These are phyloP conservation scores for Suillus subalutaceus DNA, from an alignment of 768 basidiomycete genomes.

Conservation along the genomic window DNA sequence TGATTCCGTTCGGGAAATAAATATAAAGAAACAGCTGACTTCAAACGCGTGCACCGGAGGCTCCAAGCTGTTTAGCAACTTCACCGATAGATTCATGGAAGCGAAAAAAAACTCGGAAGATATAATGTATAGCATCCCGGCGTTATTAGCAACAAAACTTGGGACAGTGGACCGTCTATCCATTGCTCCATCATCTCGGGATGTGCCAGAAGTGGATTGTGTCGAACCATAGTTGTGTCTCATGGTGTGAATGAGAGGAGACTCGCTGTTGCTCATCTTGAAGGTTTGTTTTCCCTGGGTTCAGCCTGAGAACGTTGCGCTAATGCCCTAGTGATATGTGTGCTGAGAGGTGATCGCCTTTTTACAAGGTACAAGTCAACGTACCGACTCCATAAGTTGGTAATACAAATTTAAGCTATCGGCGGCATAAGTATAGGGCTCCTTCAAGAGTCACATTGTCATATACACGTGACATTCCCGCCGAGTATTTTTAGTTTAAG, in stretches of 20 bases:
- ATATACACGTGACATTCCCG: background rate
- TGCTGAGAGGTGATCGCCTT: background rate
- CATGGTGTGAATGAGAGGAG: background rate
- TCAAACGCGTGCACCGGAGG: slow-evolving; percentile 60
- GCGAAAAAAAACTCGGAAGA: slow-evolving; percentile 61
- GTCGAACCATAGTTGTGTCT: background rate
- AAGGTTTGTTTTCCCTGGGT: background rate
- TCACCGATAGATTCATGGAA: slow-evolving; percentile 64
- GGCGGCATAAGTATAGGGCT: background rate
- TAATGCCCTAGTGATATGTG: background rate
- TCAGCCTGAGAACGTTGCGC: background rate
- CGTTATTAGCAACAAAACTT: slow-evolving; percentile 40
- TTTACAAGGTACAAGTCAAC: background rate
- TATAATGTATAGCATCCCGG: slow-evolving; percentile 64
- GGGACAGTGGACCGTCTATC: background rate
- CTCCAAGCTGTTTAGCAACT: slow-evolving; percentile 58
- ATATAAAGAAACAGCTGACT: slow-evolving; percentile 36
- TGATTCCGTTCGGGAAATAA: background rate
- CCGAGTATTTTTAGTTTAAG: background rate
- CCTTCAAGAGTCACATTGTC: background rate
- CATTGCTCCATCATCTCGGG: background rate
- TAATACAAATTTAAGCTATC: background rate
- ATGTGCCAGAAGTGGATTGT: too few relatives aligned
- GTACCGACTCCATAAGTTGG: too few relatives aligned
- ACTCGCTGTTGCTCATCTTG: background rate